These are phyloP conservation scores for Tephrocybe sp. DNA, from an alignment of 768 basidiomycete species.

Conservation along the genomic window DNA sequence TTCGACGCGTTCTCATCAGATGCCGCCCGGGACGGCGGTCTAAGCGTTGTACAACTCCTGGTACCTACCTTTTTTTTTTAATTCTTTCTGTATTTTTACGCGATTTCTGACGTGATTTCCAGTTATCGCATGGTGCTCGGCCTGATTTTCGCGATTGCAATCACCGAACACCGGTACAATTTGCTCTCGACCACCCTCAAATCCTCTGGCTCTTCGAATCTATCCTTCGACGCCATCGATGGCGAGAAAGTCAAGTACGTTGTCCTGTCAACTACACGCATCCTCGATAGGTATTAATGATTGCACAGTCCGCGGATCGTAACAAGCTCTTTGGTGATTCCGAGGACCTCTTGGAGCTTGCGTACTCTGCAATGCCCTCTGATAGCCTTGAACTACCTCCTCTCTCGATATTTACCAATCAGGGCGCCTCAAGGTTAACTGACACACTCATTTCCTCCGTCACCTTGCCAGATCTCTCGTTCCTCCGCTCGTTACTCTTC, in stretches of 20 bases:
- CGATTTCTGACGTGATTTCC: conserved; percentile 6
- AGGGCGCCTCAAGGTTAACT: conserved; percentile 41
- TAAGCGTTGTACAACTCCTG: conserved; percentile 64
- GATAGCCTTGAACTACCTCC: conserved; percentile 39
- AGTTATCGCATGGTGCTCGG: conserved; percentile 69
- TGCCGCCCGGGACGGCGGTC: conserved; percentile 69
- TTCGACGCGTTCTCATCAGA: conserved; percentile 39
- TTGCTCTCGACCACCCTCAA: conserved; percentile 57
- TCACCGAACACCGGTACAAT: conserved; percentile 70
- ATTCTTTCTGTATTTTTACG: conserved; percentile 5
- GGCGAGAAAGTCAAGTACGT: conserved; percentile 58
- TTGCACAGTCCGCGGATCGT: conserved; percentile 35
- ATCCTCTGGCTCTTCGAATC: conserved; percentile 72
- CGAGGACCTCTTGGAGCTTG: conserved; percentile 35
- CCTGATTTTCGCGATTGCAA: conserved; percentile 74
- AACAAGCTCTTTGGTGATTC: conserved; percentile 31
- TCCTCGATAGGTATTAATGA: conserved; percentile 12
- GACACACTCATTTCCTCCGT: conserved; percentile 55
- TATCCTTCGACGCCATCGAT: conserved; percentile 57
- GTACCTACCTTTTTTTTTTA: conserved; percentile 34
- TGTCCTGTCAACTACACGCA: conserved; percentile 7
- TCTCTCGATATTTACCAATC: conserved; percentile 36
- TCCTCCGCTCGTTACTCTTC: conserved; percentile 56
- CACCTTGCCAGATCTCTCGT: conserved; percentile 43
- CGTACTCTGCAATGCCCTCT: conserved; percentile 34